Percentiles rank a stretch among this genome's conserved stretches.
Evolutionary conservation across 768 basidiomycete genomes (phyloP).

Genomic region (Mycena vulgaris): DNA sequence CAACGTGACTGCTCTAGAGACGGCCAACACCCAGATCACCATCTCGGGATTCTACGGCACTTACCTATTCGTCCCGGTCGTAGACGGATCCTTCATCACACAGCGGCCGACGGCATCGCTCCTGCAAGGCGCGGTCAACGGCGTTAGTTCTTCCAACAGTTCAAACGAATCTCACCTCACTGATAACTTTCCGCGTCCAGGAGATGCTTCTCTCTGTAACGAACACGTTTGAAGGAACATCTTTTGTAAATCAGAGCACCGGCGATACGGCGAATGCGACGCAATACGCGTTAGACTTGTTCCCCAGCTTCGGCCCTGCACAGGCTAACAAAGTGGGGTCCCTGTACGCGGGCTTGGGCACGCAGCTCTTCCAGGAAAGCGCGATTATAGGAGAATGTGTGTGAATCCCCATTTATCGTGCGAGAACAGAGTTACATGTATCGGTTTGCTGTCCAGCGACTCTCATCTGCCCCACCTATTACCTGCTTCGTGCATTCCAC

Average conservation of each 20-base stretch:
- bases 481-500: slow-evolving; percentile 47
- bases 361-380: slow-evolving; percentile 37
- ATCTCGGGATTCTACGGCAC: slow-evolving; percentile 48
- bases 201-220: slow-evolving; percentile 39
- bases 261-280: slow-evolving; percentile 20
- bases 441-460: slow-evolving; percentile 44
- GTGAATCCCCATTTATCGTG: no score
- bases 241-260: slow-evolving; percentile 38
- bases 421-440: no score
- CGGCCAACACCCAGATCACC: slow-evolving; percentile 46
- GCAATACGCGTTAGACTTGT: slow-evolving; percentile 35
- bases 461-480: slow-evolving; percentile 54
- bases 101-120: slow-evolving; percentile 51
- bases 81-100: slow-evolving; percentile 54
- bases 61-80: slow-evolving; percentile 51
- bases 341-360: slow-evolving; percentile 31
- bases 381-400: slow-evolving; percentile 47
- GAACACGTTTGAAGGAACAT: slow-evolving; percentile 48
- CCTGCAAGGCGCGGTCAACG: slow-evolving; percentile 47
- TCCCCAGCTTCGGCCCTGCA: slow-evolving; percentile 33
- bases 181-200: not conserved
- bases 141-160: slow-evolving; percentile 44
- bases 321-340: slow-evolving; percentile 20
- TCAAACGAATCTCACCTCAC: not conserved
- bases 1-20: slow-evolving; percentile 41